Percentiles rank a stretch among this genome's conserved stretches.
Conservation (phyloP, 2,329 filamentous ascomycete genomes). For the Apiospora rasikravindrae region DNA sequence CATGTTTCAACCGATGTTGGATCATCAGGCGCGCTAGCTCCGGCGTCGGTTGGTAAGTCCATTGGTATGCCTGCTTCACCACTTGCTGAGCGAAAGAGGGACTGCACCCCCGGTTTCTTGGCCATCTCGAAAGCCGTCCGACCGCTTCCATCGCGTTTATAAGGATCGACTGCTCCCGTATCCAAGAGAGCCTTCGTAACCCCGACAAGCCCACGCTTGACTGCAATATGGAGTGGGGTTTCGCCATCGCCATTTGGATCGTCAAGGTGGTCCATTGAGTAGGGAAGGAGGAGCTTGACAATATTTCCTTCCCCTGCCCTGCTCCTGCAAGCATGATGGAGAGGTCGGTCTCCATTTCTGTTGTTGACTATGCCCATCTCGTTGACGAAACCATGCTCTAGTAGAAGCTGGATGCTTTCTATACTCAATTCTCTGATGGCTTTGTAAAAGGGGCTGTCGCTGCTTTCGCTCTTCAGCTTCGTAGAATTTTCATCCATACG, state of each 20-base stretch:
- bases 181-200: background rate
- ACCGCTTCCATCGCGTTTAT: background rate
- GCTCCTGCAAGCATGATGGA: background rate
- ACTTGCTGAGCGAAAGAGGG: background rate
- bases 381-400: background rate
- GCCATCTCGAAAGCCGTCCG: background rate
- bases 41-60: background rate
- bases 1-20: background rate
- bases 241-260: background rate
- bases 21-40: background rate
- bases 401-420: background rate
- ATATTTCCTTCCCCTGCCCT: fast-evolving
- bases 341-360: background rate
- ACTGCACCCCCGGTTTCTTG: background rate
- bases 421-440: fast-evolving
- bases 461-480: background rate
- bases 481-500: background rate
- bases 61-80: background rate
- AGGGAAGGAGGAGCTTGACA: background rate
- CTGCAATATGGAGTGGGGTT: background rate
- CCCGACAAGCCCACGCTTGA: background rate
- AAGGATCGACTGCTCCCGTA: background rate
- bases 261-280: background rate
- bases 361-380: background rate
- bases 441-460: background rate